Evolutionary conservation across 2,329 filamentous ascomycete species (phyloP).

Genomic region (Alternaria novae-zelandiae): DNA sequence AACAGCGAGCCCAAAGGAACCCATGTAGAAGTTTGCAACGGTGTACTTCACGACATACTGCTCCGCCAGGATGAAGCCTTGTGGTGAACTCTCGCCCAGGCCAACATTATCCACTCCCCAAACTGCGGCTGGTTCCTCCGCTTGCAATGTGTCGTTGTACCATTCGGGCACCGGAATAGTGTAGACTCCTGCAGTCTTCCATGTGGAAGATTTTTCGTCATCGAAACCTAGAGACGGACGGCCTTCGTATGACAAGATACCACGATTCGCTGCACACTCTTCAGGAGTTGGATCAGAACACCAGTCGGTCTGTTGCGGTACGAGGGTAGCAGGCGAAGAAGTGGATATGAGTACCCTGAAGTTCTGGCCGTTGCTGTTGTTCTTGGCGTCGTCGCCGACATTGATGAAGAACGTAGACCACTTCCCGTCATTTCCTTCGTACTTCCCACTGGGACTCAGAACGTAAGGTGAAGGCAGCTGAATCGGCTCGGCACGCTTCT

Average conservation of each 20-base stretch:
- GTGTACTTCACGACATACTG: slow-evolving; percentile 29
- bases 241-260: slow-evolving; percentile 27
- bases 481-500: slow-evolving; percentile 29
- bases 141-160: slow-evolving; percentile 17
- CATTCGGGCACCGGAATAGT: slow-evolving; percentile 26
- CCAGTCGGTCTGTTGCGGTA: slow-evolving; percentile 36
- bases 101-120: slow-evolving; percentile 36
- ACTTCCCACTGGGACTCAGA: slow-evolving; percentile 28
- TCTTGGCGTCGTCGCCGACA: slow-evolving; percentile 37
- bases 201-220: slow-evolving; percentile 13
- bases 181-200: slow-evolving; percentile 22
- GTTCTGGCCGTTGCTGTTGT: slow-evolving; percentile 42
- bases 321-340: slow-evolving; percentile 28
- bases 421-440: slow-evolving; percentile 50
- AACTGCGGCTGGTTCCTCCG: slow-evolving; percentile 11
- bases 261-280: slow-evolving; percentile 38
- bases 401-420: slow-evolving; percentile 53
- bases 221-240: slow-evolving; percentile 30
- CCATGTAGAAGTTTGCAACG: slow-evolving; percentile 37
- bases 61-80: slow-evolving; percentile 14
- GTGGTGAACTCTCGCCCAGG: slow-evolving; percentile 28
- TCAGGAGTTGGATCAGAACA: slow-evolving; percentile 19
- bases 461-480: slow-evolving; percentile 16
- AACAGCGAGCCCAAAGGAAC: slow-evolving; percentile 36
- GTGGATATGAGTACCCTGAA: slow-evolving; percentile 46